phyloP scores from a whole-genome alignment of 495 filamentous ascomycete species.

The Neurospora sp. region DNA sequence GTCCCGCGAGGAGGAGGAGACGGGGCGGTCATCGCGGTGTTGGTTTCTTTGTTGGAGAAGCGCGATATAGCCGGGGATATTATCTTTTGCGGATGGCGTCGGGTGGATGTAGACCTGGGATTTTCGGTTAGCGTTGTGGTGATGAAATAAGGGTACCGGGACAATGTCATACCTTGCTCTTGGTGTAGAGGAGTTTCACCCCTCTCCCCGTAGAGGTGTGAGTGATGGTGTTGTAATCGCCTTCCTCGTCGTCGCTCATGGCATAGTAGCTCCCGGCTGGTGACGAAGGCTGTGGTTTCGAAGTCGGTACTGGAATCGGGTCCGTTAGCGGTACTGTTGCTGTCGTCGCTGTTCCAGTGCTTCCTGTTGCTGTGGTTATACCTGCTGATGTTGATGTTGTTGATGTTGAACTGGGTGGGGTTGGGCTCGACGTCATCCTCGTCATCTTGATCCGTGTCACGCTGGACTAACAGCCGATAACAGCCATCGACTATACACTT shows the following conservation, averaged over 20 bases:
- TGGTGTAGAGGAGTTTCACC: constrained; percentile 91
- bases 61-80: constrained; percentile 92
- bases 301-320: not conserved
- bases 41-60: constrained; percentile 80
- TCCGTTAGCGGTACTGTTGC: not conserved
- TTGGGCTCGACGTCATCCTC: not conserved
- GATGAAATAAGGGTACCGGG: not conserved
- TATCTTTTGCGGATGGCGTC: constrained; percentile 85
- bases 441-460: not conserved
- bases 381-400: not conserved
- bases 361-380: not conserved
- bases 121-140: constrained; percentile 11
- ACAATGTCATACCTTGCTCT: constrained; percentile 69
- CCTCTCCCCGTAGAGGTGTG: constrained; percentile 69
- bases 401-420: not conserved
- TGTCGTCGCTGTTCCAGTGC: not conserved
- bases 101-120: constrained; percentile 91
- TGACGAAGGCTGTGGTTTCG: constrained; percentile 38
- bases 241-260: constrained; percentile 91
- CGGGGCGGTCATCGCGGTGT: constrained; percentile 26
- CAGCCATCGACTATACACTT: not conserved
- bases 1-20: constrained; percentile 41
- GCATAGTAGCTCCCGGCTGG: constrained; percentile 91
- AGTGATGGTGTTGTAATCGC: constrained; percentile 90
- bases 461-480: not conserved